Evolutionary conservation across 345 rosid genomes (phyloP).

Genomic region (Salix caprea): DNA sequence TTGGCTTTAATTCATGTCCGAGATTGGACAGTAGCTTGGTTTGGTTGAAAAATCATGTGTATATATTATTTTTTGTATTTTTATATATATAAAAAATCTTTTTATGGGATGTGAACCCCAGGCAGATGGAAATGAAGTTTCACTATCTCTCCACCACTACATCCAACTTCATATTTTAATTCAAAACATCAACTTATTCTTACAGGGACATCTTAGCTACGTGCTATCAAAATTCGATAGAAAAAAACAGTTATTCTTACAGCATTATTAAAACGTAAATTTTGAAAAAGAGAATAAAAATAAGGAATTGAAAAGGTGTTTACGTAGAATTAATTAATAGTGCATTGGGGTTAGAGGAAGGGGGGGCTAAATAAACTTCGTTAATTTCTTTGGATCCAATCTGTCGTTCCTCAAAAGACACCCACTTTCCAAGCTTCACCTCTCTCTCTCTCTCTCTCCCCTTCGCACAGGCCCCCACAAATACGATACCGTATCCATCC

Average conservation of each 20-base stretch:
- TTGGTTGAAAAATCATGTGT: no score
- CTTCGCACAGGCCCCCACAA: not conserved
- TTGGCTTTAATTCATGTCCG: no score
- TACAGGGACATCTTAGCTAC: not conserved
- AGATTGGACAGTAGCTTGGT: no score
- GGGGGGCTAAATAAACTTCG: conserved; percentile 4
- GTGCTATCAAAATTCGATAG: not conserved
- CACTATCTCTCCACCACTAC: no score
- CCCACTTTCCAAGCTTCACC: not conserved
- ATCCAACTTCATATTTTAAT: no score
- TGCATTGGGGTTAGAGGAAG: not conserved
- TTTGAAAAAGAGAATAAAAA: not conserved
- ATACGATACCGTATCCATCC: not conserved
- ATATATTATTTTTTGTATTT: no score
- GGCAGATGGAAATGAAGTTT: no score
- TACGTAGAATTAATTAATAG: not conserved
- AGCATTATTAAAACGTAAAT: not conserved
- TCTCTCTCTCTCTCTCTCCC: not conserved
- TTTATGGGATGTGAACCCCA: no score
- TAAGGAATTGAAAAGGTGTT: not conserved
- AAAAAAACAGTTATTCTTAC: not conserved
- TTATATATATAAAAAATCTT: no score
- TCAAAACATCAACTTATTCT: no score
- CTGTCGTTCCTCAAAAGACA: conserved; percentile 5
- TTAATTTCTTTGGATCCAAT: conserved; percentile 19